Conservation (phyloP, 768 basidiomycete species). For the Auricularia auricula-judae region DNA sequence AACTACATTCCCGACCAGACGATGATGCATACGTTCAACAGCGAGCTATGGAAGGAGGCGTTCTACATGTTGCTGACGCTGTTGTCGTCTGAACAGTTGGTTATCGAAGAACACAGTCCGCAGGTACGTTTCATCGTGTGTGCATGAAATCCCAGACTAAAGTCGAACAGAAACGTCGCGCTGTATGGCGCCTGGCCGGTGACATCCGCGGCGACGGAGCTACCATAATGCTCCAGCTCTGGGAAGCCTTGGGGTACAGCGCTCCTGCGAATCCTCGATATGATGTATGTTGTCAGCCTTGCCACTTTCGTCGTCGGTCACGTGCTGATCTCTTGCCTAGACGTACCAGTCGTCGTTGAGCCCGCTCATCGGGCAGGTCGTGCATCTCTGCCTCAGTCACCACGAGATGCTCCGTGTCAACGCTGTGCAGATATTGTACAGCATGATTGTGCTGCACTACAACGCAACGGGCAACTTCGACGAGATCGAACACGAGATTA, state of each 20-base stretch:
- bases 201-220: slow-evolving; percentile 92
- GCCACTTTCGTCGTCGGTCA: slow-evolving; percentile 1
- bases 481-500: slow-evolving; percentile 83
- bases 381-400: slow-evolving; percentile 87
- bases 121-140: slow-evolving; percentile 40
- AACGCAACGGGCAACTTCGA: slow-evolving; percentile 77
- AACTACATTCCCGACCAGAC: slow-evolving; percentile 69
- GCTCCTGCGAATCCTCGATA: slow-evolving; percentile 42
- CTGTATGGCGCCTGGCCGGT: slow-evolving; percentile 92
- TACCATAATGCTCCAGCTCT: slow-evolving; percentile 61
- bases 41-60: slow-evolving; percentile 68
- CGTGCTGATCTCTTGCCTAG: slow-evolving; percentile 25
- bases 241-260: slow-evolving; percentile 72
- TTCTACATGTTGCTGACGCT: slow-evolving; percentile 76
- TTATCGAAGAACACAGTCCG: slow-evolving; percentile 90
- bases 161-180: slow-evolving; percentile 66
- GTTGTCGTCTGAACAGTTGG: slow-evolving; percentile 79
- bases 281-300: slow-evolving; percentile 46
- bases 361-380: slow-evolving; percentile 77
- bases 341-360: slow-evolving; percentile 79
- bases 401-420: slow-evolving; percentile 86
- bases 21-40: slow-evolving; percentile 57
- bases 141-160: neutral
- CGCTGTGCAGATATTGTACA: slow-evolving; percentile 86
- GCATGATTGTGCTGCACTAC: slow-evolving; percentile 91